A percentile compares a stretch with the other conserved stretches of the same genome.
Evolutionary conservation across 257 asterid genomes (phyloP).

Genomic region (Solanum etuberosum): DNA sequence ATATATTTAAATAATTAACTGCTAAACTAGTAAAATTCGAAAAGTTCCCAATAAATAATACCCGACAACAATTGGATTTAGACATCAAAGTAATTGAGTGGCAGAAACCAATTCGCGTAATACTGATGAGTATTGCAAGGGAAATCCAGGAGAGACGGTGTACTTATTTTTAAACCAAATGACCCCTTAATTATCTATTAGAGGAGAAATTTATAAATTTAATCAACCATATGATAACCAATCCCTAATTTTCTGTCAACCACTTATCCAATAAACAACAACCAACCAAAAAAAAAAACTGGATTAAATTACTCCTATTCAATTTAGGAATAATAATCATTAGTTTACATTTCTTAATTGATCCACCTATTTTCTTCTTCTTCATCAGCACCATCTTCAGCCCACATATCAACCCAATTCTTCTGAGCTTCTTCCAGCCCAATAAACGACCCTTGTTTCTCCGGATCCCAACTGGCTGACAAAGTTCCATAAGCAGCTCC

Average conservation of each 20-base stretch:
- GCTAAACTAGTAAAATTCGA: no score
- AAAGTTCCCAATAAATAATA: no score
- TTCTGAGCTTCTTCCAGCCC: slow-evolving; percentile 64
- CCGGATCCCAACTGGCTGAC: slow-evolving; percentile 61
- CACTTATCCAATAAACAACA: background rate
- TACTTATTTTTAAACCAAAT: no score
- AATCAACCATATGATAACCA: background rate
- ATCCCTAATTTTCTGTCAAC: background rate
- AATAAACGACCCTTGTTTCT: slow-evolving; percentile 46
- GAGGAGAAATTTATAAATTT: background rate
- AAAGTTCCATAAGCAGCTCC: slow-evolving; percentile 68
- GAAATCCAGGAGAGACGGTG: no score
- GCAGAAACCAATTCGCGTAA: no score
- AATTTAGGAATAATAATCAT: background rate
- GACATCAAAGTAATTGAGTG: no score
- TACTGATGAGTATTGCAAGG: no score
- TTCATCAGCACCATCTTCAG: slow-evolving; percentile 31
- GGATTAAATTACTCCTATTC: background rate
- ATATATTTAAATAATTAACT: no score
- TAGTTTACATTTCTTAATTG: background rate
- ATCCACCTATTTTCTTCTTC: background rate
- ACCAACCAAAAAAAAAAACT: background rate
- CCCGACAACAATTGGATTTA: no score
- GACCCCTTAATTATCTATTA: no score
- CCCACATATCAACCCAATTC: slow-evolving; percentile 81